Percentiles rank a stretch among this genome's conserved stretches.
Conservation (phyloP, 2,329 filamentous ascomycete species). For the Cercospora beticola region DNA sequence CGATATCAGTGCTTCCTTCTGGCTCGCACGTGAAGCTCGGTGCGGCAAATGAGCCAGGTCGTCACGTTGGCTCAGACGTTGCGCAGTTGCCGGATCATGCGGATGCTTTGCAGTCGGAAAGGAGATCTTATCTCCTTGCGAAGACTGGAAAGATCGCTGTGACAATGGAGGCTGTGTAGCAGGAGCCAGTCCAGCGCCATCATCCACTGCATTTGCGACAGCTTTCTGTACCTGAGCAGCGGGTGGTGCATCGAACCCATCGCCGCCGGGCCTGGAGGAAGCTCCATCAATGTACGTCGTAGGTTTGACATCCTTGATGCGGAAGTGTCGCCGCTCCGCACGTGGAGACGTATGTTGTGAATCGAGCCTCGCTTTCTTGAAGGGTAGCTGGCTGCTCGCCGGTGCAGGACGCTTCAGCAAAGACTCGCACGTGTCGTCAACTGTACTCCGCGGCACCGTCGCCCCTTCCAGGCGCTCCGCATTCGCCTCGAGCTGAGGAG, state of each 20-base stretch:
- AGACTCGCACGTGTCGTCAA: conserved; percentile 2
- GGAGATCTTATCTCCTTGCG: conserved; percentile 53
- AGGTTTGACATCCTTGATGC: conserved; percentile 28
- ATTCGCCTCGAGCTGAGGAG: conserved; percentile 23
- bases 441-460: conserved; percentile 10
- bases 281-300: not conserved
- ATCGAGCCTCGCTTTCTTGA: conserved; percentile 28
- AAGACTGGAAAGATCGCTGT: conserved; percentile 35
- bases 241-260: conserved; percentile 17
- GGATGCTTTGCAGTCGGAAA: conserved; percentile 79
- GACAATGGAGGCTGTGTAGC: conserved; percentile 30
- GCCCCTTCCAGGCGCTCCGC: conserved; percentile 25
- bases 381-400: conserved; percentile 20
- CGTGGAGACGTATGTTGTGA: conserved; percentile 6
- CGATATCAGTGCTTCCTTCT: conserved; percentile 8
- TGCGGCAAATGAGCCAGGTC: conserved; percentile 23
- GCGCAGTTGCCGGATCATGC: conserved; percentile 61
- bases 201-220: not conserved
- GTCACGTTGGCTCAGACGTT: conserved; percentile 67
- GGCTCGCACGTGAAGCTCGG: conserved; percentile 13
- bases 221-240: conserved; percentile 14
- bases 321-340: conserved; percentile 29
- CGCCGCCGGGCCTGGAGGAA: conserved; percentile 11
- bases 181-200: not conserved
- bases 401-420: conserved; percentile 28